A percentile compares a stretch with the other conserved stretches of the same genome.
Evolutionary conservation across 2,329 filamentous ascomycete species (phyloP).

Genomic region (Penicillium sp.): DNA sequence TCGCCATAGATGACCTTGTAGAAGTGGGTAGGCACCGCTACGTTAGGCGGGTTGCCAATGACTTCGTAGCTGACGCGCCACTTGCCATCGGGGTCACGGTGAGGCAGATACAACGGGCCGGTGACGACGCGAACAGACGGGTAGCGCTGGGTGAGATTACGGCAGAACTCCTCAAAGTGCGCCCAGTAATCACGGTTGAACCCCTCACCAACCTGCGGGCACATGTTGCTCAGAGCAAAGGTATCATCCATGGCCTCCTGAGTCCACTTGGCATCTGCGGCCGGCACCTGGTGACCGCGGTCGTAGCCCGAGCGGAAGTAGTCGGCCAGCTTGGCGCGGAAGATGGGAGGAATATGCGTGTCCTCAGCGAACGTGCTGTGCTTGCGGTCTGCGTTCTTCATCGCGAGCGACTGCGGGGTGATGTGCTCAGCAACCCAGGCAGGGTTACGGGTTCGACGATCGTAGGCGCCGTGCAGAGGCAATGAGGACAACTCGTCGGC

Average conservation of each 20-base stretch:
- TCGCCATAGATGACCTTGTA: constrained; percentile 99
- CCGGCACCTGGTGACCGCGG: constrained; percentile 93
- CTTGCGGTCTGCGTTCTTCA: constrained; percentile 76
- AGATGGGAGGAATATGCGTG: constrained; percentile 71
- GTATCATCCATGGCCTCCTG: constrained; percentile 94
- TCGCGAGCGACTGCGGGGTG: constrained; percentile 76
- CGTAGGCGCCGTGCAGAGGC: constrained; percentile 81
- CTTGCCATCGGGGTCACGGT: constrained; percentile 83
- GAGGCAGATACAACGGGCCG: constrained; percentile 88
- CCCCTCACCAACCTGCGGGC: constrained; percentile 93
- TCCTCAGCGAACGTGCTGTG: constrained; percentile 84
- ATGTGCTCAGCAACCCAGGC: constrained; percentile 97
- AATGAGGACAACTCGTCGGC: constrained; percentile 74
- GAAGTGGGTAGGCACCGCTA: constrained; percentile 96
- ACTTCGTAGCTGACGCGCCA: constrained; percentile 96
- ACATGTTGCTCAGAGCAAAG: constrained; percentile 94
- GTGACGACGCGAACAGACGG: constrained; percentile 89
- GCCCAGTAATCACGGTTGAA: constrained; percentile 99
- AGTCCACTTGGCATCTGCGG: constrained; percentile 93
- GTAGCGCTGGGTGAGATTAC: constrained; percentile 74
- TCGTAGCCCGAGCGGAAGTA: constrained; percentile 96
- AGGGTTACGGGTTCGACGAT: constrained; percentile 86
- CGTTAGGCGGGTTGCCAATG: constrained; percentile 86
- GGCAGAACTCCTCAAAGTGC: constrained; percentile 96
- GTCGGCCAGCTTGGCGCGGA: constrained; percentile 86